A percentile compares a stretch with the other conserved stretches of the same genome.
These are phyloP conservation scores for Mycothermus thermophilus DNA, from an alignment of 495 filamentous ascomycete genomes.

Conservation along the genomic window DNA sequence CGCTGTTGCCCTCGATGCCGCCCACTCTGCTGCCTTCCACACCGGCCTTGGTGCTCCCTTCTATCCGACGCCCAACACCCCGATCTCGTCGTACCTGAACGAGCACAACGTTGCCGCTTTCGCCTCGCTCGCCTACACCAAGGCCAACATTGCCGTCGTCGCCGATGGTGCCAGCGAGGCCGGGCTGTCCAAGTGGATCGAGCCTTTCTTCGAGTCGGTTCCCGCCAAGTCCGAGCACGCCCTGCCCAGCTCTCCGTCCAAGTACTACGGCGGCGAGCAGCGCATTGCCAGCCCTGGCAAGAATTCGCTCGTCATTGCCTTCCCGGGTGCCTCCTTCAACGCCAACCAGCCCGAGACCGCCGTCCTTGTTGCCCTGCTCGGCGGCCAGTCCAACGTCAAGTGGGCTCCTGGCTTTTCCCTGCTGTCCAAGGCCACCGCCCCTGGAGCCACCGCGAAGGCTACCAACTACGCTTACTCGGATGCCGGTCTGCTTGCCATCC, in stretches of 20 bases:
- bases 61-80: slow-evolving; percentile 52
- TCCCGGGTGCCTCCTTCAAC: slow-evolving; percentile 72
- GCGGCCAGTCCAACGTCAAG: slow-evolving; percentile 83
- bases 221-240: slow-evolving; percentile 23
- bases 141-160: slow-evolving; percentile 80
- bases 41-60: slow-evolving; percentile 68
- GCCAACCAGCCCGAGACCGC: slow-evolving; percentile 79
- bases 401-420: slow-evolving; percentile 90
- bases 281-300: slow-evolving; percentile 61
- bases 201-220: slow-evolving; percentile 66
- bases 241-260: slow-evolving; percentile 38
- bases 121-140: slow-evolving; percentile 63
- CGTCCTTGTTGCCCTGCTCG: slow-evolving; percentile 80
- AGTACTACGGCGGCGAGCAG: slow-evolving; percentile 92
- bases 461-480: slow-evolving; percentile 82
- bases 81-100: slow-evolving; percentile 63
- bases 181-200: slow-evolving; percentile 79
- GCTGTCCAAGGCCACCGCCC: slow-evolving; percentile 60
- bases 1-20: slow-evolving; percentile 68
- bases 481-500: slow-evolving; percentile 74
- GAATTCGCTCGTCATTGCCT: slow-evolving; percentile 73
- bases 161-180: slow-evolving; percentile 68
- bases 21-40: slow-evolving; percentile 86
- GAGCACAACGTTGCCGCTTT: slow-evolving; percentile 55
- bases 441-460: slow-evolving; percentile 51